Base-by-base conservation (phyloP, 2,329 filamentous ascomycete species). In the Trichoderma afroharzianum region DNA sequence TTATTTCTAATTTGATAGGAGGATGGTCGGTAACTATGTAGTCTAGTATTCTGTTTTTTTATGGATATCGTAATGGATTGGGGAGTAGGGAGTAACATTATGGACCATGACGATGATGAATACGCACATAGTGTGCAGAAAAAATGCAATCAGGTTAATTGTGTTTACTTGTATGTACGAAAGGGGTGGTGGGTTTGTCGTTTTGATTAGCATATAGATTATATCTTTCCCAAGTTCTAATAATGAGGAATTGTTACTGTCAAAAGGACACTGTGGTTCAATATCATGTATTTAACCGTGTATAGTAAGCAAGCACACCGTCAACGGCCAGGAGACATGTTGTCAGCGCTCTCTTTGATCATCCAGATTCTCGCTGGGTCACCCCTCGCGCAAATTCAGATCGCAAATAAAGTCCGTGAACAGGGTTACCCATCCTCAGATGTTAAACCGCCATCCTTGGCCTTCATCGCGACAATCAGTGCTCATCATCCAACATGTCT, bases 261-360 rank as follows among this genome's bases (percentile, higher is more conserved):
- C 24, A 12, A 5, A 30, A 63, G 6, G 15, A 9, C 6, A 26
- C 14, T 4, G 11, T 14, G 11, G 12, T 53, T 9, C 2, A 39
- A 6, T 6, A 39, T 39, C 36, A 39, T 39, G n/a, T 6, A 50
- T 50, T 12, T n/a, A 21, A 21, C 50, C 14, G 21, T 15, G 8
- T 67, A 32, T 21, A 36, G 36, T 15, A 18, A 43, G 39, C 36
- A 36, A 36, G 3, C 15, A 18, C 36, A 43, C 3, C 18, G 0
- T 32, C 33, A 59, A 33, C 5, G 30, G 36, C 26, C 15, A 58
- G 57, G 67, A 69, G 39, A 62, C 58, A 39, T 26, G 77, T 80
- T 78, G 79, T 80, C 79, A 80, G 79, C 70, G 79, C 79, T 80
- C 79, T 90, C 88, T 89, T 90, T 89, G 85, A 83, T 88, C 87